Conservation (phyloP, 345 rosid genomes). For the Citrus australasica region DNA sequence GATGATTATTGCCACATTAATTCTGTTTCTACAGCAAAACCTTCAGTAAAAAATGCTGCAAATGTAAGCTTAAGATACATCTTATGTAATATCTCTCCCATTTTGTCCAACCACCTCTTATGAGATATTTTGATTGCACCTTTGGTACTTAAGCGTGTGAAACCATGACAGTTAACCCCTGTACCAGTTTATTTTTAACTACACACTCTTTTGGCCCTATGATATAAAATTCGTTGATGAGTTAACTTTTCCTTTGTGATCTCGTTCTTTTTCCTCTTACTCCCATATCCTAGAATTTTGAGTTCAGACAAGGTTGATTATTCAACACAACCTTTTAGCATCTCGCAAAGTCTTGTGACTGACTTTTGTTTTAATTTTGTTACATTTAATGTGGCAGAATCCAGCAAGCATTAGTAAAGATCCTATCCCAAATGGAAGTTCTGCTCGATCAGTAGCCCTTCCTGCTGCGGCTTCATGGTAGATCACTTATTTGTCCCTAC, state of each 20-base stretch:
- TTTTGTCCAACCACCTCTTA: too few relatives aligned
- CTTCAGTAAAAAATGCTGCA: slow-evolving; percentile 38
- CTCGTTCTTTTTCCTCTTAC: not conserved
- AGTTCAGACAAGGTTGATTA: not conserved
- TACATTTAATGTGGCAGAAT: slow-evolving; percentile 37
- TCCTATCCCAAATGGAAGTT: slow-evolving; percentile 65
- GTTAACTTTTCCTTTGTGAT: not conserved
- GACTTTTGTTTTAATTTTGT: not conserved
- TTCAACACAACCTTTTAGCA: not conserved
- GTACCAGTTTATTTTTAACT: not conserved
- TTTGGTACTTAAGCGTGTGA: not conserved
- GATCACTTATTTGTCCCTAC: slow-evolving; percentile 9
- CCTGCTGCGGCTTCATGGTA: slow-evolving; percentile 96
- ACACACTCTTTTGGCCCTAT: not conserved
- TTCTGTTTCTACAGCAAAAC: slow-evolving; percentile 47
- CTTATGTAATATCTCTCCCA: not conserved
- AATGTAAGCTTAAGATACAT: slow-evolving; percentile 47
- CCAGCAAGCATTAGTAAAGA: slow-evolving; percentile 30
- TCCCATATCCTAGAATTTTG: not conserved
- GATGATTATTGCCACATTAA: slow-evolving; percentile 54
- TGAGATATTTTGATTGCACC: not conserved
- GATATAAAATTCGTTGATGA: not conserved
- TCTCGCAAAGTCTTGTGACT: not conserved
- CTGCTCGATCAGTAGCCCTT: slow-evolving; percentile 51
- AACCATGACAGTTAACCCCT: not conserved